phyloP scores from a whole-genome alignment of 139 green algal genomes.

The Tetradesmus lagerheimii region DNA sequence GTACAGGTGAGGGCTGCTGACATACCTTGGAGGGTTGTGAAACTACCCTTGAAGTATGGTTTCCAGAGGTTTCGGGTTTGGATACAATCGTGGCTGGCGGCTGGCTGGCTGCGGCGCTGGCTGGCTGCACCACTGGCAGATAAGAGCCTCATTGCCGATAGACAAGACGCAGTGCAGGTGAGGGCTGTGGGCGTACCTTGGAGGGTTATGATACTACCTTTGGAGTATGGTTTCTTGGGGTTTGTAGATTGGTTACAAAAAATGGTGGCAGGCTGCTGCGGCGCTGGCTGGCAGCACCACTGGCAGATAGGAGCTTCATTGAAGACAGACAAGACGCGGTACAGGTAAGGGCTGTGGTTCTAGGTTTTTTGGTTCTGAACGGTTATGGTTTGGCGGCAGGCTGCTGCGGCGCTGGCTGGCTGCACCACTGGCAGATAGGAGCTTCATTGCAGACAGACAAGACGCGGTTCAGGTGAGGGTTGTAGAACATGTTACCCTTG shows the following conservation, averaged over 20 bases:
- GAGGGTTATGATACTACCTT: too few species aligned
- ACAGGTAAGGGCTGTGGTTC: slow-evolving; percentile 50
- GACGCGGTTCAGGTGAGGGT: slow-evolving; percentile 85
- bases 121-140: slow-evolving; percentile 72
- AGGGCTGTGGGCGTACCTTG: too few species aligned
- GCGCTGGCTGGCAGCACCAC: slow-evolving; percentile 80
- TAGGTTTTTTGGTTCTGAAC: too few species aligned
- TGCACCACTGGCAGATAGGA: slow-evolving; percentile 65
- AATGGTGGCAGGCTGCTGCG: slow-evolving; percentile 82
- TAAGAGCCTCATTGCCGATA: slow-evolving; percentile 61
- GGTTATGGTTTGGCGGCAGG: slow-evolving; percentile 73
- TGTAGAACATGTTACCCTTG: too few species aligned
- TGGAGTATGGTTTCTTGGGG: too few species aligned
- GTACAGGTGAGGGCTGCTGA: too few species aligned
- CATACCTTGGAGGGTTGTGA: too few species aligned
- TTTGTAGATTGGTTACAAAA: too few species aligned
- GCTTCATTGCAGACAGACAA: slow-evolving; percentile 71
- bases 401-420: slow-evolving; percentile 85
- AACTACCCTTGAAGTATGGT: too few species aligned
- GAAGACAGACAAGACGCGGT: slow-evolving; percentile 81
- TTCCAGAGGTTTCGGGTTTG: too few species aligned
- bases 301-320: slow-evolving; percentile 65
- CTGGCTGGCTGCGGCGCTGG: slow-evolving; percentile 88
- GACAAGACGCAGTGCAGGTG: slow-evolving; percentile 79
- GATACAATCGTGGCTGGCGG: too few species aligned